phyloP scores from a whole-genome alignment of 768 basidiomycete species.

The Pleurotus platypus region DNA sequence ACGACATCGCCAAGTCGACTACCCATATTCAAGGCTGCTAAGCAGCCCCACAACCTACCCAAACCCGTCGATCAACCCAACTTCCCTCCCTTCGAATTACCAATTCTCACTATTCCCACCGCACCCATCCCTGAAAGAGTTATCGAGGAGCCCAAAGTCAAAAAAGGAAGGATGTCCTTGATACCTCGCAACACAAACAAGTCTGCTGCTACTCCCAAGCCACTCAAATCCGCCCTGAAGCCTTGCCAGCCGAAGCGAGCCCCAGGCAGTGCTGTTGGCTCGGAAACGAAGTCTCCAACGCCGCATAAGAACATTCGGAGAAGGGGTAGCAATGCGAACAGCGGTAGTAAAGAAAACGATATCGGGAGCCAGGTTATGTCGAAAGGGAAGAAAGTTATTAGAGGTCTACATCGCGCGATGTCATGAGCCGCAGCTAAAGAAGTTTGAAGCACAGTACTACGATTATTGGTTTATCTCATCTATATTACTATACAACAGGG shows the following conservation, averaged over 20 bases:
- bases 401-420: constrained; percentile 1
- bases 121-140: not conserved
- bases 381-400: constrained; percentile 5
- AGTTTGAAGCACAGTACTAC: no score
- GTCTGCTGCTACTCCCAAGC: not conserved
- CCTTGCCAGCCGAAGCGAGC: not conserved
- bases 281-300: not conserved
- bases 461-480: no score
- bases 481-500: no score
- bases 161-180: not conserved
- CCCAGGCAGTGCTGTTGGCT: not conserved
- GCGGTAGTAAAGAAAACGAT: not conserved
- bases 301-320: not conserved
- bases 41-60: not conserved
- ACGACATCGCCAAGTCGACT: not conserved
- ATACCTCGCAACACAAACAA: constrained; percentile 1
- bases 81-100: not conserved
- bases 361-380: not conserved
- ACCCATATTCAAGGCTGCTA: not conserved
- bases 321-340: not conserved
- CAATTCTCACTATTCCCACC: not conserved
- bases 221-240: not conserved
- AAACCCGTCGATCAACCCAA: not conserved
- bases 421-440: not conserved
- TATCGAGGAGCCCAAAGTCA: not conserved